Evolutionary conservation across 2,329 filamentous ascomycete species (phyloP).

Genomic region (Aureobasidium leucospermi): DNA sequence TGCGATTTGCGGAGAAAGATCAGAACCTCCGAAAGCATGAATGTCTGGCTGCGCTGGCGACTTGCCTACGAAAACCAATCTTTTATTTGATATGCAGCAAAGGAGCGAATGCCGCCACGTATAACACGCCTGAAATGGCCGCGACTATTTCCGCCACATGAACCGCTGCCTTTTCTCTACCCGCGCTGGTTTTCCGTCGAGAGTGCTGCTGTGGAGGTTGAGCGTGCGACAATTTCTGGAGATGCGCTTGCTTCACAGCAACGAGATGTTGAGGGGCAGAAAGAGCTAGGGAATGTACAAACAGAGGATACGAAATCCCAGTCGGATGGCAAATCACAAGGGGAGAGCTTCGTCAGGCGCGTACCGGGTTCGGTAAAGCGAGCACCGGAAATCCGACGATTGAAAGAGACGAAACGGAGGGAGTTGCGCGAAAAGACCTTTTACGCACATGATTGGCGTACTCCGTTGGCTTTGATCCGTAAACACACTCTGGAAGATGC

Average conservation of each 20-base stretch:
- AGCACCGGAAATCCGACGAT: neutral
- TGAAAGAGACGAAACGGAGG: neutral
- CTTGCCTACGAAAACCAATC: neutral
- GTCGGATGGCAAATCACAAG: too few species aligned
- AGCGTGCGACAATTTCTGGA: neutral
- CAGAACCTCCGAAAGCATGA: neutral
- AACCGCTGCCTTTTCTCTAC: neutral
- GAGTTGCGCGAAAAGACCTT: neutral
- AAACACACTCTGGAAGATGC: neutral
- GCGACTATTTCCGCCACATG: neutral
- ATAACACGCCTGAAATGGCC: slow-evolving; percentile 3
- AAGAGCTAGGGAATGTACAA: neutral
- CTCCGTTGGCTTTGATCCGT: neutral
- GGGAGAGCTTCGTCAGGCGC: neutral
- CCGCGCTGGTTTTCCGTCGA: slow-evolving; percentile 3
- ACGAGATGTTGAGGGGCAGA: neutral
- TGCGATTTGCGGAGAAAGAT: neutral
- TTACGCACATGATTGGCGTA: slow-evolving; percentile 8
- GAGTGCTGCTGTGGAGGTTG: neutral
- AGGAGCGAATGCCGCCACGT: slow-evolving; percentile 12
- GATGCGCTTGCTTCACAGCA: neutral
- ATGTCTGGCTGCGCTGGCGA: too few species aligned
- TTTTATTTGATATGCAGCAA: neutral
- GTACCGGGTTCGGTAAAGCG: neutral
- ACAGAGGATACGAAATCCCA: too few species aligned